A percentile compares a stretch with the other conserved stretches of the same genome.
phyloP scores from a whole-genome alignment of 1,139 yeast genomes.

The Magnusiomyces starmeri region DNA sequence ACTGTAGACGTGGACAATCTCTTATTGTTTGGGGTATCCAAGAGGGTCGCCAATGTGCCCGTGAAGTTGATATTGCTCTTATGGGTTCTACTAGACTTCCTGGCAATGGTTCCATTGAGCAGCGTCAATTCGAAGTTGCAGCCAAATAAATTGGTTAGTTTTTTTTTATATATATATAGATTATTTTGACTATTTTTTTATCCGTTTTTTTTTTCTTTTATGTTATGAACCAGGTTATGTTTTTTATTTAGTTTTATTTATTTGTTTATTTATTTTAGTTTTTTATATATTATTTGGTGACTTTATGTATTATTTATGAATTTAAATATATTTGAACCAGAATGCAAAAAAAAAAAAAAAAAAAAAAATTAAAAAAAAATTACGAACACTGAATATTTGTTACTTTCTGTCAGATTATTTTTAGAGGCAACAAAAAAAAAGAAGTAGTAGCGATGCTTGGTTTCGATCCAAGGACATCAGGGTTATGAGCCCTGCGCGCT shows the following conservation, averaged over 20 bases:
- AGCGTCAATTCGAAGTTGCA: constrained; percentile 56
- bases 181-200: not conserved
- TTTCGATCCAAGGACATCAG: constrained; percentile 16
- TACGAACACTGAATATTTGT: no score
- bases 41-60: constrained; percentile 98
- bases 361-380: no score
- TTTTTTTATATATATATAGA: not conserved
- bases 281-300: no score
- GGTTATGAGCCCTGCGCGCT: constrained; percentile 94
- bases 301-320: no score
- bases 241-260: no score
- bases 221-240: no score
- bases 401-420: no score
- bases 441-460: constrained; percentile 16
- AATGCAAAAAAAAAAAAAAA: no score
- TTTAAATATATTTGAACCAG: no score
- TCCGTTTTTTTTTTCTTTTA: not conserved
- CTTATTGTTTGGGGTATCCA: constrained; percentile 99
- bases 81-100: constrained; percentile 80
- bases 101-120: constrained; percentile 87
- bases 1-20: constrained; percentile 97
- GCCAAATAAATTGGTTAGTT: not conserved
- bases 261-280: no score
- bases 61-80: constrained; percentile 77
- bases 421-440: no score